Conservation (phyloP, 2,329 filamentous ascomycete species). For the Blastomyces silverae region DNA sequence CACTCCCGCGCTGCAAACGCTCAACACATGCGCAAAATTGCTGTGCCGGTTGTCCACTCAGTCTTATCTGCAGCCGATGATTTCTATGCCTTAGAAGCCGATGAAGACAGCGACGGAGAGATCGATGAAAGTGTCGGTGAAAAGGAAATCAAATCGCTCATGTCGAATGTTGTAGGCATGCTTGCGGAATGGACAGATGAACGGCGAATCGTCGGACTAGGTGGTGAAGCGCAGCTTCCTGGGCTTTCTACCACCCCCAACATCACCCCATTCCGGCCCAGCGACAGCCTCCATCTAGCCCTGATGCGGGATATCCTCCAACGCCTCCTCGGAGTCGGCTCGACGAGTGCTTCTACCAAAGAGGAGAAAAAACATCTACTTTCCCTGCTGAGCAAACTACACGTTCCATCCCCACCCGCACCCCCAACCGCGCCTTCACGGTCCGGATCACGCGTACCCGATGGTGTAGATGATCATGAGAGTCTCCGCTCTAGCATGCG, state of each 20-base stretch:
- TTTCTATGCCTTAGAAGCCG: conserved; percentile 63
- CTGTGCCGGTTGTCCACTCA: conserved; percentile 66
- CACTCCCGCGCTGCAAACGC: conserved; percentile 80
- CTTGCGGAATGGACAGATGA: conserved; percentile 94
- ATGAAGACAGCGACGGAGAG: conserved; percentile 67
- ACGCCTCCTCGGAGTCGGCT: conserved; percentile 52
- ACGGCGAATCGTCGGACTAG: conserved; percentile 62
- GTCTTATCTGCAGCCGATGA: conserved; percentile 55
- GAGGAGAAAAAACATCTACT: conserved; percentile 82
- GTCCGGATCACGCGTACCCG: conserved; percentile 37
- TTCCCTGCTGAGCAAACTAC: conserved; percentile 71
- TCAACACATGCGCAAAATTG: conserved; percentile 67
- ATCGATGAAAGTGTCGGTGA: conserved; percentile 72
- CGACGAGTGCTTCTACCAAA: conserved; percentile 39
- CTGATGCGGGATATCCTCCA: conserved; percentile 73
- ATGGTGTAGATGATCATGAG: conserved; percentile 57
- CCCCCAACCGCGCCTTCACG: conserved; percentile 47
- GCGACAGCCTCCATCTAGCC: conserved; percentile 72
- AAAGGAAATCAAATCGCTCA: conserved; percentile 47
- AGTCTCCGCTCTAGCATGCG: conserved; percentile 46
- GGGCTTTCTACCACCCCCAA: conserved; percentile 39
- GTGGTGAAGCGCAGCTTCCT: conserved; percentile 44
- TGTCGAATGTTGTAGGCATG: conserved; percentile 67
- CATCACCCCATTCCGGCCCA: conserved; percentile 46
- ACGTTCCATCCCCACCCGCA: conserved; percentile 61